Percentiles rank a stretch among this genome's conserved stretches.
Conservation (phyloP, 345 rosid genomes). For the Citrus inodora region DNA sequence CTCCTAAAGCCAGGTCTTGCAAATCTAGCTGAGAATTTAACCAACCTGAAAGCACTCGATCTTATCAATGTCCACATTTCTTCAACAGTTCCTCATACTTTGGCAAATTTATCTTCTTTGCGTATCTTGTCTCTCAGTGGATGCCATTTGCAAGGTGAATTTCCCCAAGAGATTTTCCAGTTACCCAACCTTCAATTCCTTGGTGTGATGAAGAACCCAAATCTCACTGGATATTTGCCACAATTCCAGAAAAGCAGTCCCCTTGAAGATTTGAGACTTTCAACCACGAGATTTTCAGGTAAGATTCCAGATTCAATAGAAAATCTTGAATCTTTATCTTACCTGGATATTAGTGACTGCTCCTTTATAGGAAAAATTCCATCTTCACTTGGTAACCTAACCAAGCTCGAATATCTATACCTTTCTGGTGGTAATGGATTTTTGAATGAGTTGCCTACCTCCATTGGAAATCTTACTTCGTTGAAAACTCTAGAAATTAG, state of each 20-base stretch:
- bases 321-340: not conserved
- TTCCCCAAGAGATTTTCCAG: not conserved
- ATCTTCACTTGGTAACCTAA: not conserved
- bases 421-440: too few species aligned
- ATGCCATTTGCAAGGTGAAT: not conserved
- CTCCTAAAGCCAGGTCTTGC: not conserved
- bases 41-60: conserved; percentile 13
- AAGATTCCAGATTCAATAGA: not conserved
- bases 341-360: not conserved
- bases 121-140: not conserved
- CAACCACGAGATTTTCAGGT: not conserved
- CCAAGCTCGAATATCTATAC: not conserved
- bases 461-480: too few species aligned
- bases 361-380: not conserved
- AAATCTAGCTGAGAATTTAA: not conserved
- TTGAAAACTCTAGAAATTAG: too few species aligned
- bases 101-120: not conserved
- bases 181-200: not conserved
- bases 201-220: rapidly evolving
- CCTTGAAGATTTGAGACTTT: not conserved
- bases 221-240: not conserved
- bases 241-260: not conserved
- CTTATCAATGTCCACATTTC: not conserved
- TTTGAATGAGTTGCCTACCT: too few species aligned
- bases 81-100: not conserved